Evolutionary conservation across 345 rosid species (phyloP), one percentile per base, ranked within the genome.

Genomic region (Hevea brasiliensis): DNA sequence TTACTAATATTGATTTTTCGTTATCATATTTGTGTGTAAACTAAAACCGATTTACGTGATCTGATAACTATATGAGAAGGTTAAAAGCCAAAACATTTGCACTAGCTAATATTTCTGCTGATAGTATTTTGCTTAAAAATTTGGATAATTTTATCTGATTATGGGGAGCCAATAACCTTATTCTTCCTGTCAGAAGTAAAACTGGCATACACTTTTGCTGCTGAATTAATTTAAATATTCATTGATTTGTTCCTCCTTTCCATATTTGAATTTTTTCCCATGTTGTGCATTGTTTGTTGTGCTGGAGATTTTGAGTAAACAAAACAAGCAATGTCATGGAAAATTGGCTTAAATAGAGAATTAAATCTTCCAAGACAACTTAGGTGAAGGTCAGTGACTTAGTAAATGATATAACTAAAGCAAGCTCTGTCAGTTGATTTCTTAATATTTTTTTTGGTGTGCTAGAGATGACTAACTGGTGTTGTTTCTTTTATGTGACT

Each of bases 301-400:
- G 66, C 32, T 51, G 26, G 56, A 54, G 65, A 54, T 24, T 32
- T 40, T 48, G 65, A 32, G 4, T 32, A 32, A 1, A 32, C 37
- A 32, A 32, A 2, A 4, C 37, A 32, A 32, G 4, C 2, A 2
- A 32, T 32, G 37, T 32, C 4, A 32, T 0, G 74, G 66, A 45
- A 26, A 72, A 26, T 64, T 64, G 53, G 27, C 21, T 53, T 63
- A 14, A 29, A 47, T 47, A 44, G 65, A 68, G 69, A 65, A 21
- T 7, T 23, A 17, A 65, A 42, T 44, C 55, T 0, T 23, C 29
- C 13, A 7, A 65, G 26, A 71, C 9, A 50, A 61, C 9, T 37
- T 10, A 59, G 50, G 37, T 13, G 48, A 17, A 27, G 21, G 67
- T 8, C 47, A 29, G 15, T 32, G 10, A 35, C 59, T 32, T 51